Evolutionary conservation across 2,329 filamentous ascomycete genomes (phyloP).

Genomic region (Xylariaceae sp.): DNA sequence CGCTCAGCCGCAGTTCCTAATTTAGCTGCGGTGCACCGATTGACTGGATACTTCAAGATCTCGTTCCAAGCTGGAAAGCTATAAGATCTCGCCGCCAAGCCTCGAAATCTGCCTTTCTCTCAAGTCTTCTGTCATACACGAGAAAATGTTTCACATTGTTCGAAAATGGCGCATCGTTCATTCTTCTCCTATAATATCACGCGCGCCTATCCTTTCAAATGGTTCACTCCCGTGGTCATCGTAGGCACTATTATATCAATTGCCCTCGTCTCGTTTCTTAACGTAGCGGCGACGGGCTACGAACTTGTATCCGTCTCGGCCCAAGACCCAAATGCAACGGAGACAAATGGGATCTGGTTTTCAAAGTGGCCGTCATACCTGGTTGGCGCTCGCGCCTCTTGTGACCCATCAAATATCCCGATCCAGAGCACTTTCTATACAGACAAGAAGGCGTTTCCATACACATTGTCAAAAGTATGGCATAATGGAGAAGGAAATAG

Average conservation of each 20-base stretch:
- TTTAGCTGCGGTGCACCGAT: too few species aligned
- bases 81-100: too few species aligned
- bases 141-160: neutral
- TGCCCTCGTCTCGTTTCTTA: conserved; percentile 16
- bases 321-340: conserved; percentile 13
- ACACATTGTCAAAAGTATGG: conserved; percentile 13
- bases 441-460: conserved; percentile 11
- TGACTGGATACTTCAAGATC: too few species aligned
- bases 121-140: neutral
- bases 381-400: conserved; percentile 9
- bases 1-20: too few species aligned
- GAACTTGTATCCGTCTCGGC: conserved; percentile 12
- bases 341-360: conserved; percentile 12
- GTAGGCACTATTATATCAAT: conserved; percentile 18
- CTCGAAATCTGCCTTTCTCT: too few species aligned
- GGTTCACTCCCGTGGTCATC: conserved; percentile 24
- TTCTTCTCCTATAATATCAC: conserved; percentile 20
- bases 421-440: conserved; percentile 14
- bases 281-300: conserved; percentile 19
- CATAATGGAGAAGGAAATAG: conserved; percentile 3
- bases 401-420: conserved; percentile 6
- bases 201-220: conserved; percentile 20
- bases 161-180: conserved; percentile 9
- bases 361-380: conserved; percentile 18
- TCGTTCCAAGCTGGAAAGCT: too few species aligned